Percentiles rank a stretch among this genome's conserved stretches.
Evolutionary conservation across 2,329 filamentous ascomycete species (phyloP).

Genomic region (Stagonosporopsis vannaccii): DNA sequence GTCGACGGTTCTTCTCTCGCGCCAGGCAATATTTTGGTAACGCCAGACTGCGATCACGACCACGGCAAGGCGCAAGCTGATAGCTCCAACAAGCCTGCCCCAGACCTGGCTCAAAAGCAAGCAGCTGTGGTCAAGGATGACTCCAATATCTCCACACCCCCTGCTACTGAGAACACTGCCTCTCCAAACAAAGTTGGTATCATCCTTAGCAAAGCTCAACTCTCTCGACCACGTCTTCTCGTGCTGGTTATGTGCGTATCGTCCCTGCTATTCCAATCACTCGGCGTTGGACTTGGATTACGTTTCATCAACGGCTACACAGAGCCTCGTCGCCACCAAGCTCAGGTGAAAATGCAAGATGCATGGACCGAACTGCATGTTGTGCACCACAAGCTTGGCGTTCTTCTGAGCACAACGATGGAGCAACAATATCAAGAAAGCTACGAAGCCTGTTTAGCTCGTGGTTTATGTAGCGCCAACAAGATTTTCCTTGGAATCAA

Average conservation of each 20-base stretch:
- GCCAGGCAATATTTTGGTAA: neutral
- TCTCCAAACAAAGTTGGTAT: neutral
- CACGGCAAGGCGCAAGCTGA: neutral
- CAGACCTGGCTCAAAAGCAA: neutral
- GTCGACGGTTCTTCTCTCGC: neutral
- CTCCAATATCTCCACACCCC: neutral
- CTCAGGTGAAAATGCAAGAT: slow-evolving; percentile 8
- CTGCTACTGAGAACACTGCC: neutral
- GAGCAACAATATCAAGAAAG: slow-evolving; percentile 26
- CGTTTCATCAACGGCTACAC: slow-evolving; percentile 4
- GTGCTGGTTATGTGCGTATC: slow-evolving; percentile 13
- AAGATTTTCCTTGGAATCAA: slow-evolving; percentile 14
- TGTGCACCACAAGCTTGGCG: slow-evolving; percentile 16
- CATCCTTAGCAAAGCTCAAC: slow-evolving; percentile 1
- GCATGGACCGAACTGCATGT: neutral
- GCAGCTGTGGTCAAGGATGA: neutral
- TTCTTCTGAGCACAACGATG: slow-evolving; percentile 17
- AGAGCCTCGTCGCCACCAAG: slow-evolving; percentile 9
- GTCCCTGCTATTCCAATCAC: slow-evolving; percentile 17
- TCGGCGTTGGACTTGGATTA: slow-evolving; percentile 14
- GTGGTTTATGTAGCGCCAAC: slow-evolving; percentile 27
- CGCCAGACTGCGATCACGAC: neutral
- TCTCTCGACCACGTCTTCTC: slow-evolving; percentile 11
- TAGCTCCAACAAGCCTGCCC: neutral
- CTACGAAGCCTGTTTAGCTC: slow-evolving; percentile 36